phyloP scores from a whole-genome alignment of 2,329 filamentous ascomycete species.

The Tetracladium maxilliforme region DNA sequence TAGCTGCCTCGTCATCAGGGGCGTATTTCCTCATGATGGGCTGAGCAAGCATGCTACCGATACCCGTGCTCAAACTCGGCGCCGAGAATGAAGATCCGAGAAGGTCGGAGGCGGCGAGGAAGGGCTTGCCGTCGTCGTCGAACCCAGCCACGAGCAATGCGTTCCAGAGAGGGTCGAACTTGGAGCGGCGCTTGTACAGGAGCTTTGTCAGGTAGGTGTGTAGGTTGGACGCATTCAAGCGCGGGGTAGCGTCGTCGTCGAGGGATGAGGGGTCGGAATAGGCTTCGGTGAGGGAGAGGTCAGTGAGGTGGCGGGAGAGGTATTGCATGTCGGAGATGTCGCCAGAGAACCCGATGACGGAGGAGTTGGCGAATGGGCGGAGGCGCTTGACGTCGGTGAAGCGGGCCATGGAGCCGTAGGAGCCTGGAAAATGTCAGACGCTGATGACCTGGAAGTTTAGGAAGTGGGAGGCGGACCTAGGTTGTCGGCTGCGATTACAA shows the following conservation, averaged over 20 bases:
- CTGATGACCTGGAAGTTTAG: slow-evolving; percentile 3
- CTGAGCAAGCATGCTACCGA: slow-evolving; percentile 82
- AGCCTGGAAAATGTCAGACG: slow-evolving; percentile 40
- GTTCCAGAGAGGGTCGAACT: slow-evolving; percentile 98
- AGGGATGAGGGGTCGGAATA: slow-evolving; percentile 43
- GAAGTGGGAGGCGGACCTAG: slow-evolving; percentile 45
- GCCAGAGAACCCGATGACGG: slow-evolving; percentile 86
- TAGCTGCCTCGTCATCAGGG: slow-evolving; percentile 68
- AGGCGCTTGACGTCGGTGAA: slow-evolving; percentile 96
- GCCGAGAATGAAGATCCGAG: slow-evolving; percentile 83
- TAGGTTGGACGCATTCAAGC: slow-evolving; percentile 86
- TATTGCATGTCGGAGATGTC: slow-evolving; percentile 99
- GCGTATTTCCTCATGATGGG: slow-evolving; percentile 76
- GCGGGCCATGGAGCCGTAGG: slow-evolving; percentile 90
- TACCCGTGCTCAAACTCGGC: slow-evolving; percentile 84
- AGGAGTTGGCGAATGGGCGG: slow-evolving; percentile 69
- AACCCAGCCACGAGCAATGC: slow-evolving; percentile 82
- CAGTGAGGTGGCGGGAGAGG: slow-evolving; percentile 78
- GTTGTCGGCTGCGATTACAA: slow-evolving; percentile 95
- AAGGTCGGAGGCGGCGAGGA: slow-evolving; percentile 83
- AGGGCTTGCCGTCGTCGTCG: slow-evolving; percentile 65
- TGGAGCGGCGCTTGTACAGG: slow-evolving; percentile 84
- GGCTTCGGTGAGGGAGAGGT: slow-evolving; percentile 77
- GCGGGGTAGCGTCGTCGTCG: no score
- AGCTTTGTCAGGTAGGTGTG: slow-evolving; percentile 95